Evolutionary conservation across 768 basidiomycete species (phyloP).

Genomic region (Plicaturopsis crispa): DNA sequence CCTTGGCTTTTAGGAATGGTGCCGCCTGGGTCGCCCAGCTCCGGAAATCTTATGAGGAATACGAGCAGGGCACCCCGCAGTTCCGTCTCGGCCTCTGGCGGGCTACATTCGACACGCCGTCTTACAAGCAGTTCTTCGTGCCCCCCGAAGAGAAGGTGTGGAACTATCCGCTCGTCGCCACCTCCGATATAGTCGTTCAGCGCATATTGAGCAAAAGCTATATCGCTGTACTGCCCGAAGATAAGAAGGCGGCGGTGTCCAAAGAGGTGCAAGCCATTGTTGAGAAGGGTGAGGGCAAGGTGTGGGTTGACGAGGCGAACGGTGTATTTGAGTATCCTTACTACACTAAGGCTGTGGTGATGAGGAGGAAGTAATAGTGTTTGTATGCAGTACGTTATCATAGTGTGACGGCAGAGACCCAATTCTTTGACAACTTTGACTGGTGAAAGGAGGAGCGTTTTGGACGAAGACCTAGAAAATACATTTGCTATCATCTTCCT

Average conservation of each 20-base stretch:
- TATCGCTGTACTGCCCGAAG: conserved; percentile 53
- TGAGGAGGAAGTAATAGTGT: conserved; percentile 38
- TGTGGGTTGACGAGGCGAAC: conserved; percentile 70
- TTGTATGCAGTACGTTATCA: too few relatives aligned
- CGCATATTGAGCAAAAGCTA: conserved; percentile 83
- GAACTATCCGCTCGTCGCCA: conserved; percentile 43
- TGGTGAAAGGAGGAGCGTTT: too few relatives aligned
- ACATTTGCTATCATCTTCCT: too few relatives aligned
- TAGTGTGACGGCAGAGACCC: too few relatives aligned
- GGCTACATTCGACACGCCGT: conserved; percentile 50
- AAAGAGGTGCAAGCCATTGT: conserved; percentile 49
- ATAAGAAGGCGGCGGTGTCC: conserved; percentile 47
- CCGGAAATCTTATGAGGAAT: conserved; percentile 58
- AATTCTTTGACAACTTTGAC: too few relatives aligned
- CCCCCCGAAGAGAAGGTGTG: conserved; percentile 50
- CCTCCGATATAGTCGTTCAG: conserved; percentile 51
- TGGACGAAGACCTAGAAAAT: too few relatives aligned
- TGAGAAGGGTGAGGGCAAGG: conserved; percentile 47
- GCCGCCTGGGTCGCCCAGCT: conserved; percentile 72
- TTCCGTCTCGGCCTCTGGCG: conserved; percentile 76
- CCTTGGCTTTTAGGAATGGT: conserved; percentile 34
- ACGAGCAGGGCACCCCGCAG: conserved; percentile 75
- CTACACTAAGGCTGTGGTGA: conserved; percentile 52
- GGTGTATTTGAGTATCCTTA: conserved; percentile 82
- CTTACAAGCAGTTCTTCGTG: conserved; percentile 56